Evolutionary conservation across 2,329 filamentous ascomycete species (phyloP).

Genomic region (Phyllosticta ampelicida): DNA sequence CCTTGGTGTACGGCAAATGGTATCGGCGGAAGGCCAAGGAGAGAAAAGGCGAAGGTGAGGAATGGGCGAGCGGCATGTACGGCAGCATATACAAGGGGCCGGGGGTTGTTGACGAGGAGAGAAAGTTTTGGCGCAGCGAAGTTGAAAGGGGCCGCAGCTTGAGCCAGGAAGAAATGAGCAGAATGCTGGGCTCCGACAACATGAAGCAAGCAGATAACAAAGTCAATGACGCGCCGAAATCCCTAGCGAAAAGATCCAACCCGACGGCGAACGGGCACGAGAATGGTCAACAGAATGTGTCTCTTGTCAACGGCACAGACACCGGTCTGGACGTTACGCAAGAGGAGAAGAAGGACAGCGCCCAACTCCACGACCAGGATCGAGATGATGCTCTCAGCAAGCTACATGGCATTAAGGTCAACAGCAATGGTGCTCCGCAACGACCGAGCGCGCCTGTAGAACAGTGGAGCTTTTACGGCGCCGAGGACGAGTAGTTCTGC

Average conservation of each 20-base stretch:
- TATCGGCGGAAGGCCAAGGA: constrained; percentile 36
- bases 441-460: background rate
- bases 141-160: background rate
- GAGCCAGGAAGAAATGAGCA: background rate
- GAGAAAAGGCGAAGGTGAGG: constrained; percentile 37
- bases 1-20: constrained; percentile 52
- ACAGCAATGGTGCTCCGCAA: background rate
- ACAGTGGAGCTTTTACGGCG: background rate
- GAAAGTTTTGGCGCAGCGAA: constrained; percentile 44
- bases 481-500: background rate
- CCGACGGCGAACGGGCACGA: background rate
- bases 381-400: background rate
- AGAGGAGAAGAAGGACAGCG: background rate
- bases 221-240: background rate
- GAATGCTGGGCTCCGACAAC: background rate
- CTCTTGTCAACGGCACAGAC: background rate
- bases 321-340: background rate
- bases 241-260: background rate
- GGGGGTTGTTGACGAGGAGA: constrained; percentile 43
- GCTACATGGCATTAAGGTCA: background rate
- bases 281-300: background rate
- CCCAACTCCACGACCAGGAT: background rate
- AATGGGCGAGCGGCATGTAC: constrained; percentile 48
- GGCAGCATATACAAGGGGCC: constrained; percentile 51
- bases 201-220: background rate